These are phyloP conservation scores for Adansonia gregorii DNA, from an alignment of 441 rosid genomes.

Conservation along the genomic window DNA sequence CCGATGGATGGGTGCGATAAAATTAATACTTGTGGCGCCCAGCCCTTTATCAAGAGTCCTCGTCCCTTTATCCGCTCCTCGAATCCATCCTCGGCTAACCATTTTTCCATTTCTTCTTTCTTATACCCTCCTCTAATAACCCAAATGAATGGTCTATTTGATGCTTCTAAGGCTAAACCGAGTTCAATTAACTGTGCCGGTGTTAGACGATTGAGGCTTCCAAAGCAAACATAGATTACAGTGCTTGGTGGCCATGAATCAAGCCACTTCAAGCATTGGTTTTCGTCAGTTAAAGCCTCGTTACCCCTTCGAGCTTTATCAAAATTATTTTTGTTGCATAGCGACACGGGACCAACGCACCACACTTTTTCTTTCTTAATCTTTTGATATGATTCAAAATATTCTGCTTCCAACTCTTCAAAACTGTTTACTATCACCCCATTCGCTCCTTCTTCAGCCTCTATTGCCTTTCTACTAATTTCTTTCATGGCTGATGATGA, in stretches of 20 bases:
- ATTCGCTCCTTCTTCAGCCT: constrained; percentile 7
- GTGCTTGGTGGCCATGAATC: not conserved
- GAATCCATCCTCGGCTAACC: constrained; percentile 22
- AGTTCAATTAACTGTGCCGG: constrained; percentile 7
- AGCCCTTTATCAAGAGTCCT: constrained; percentile 19
- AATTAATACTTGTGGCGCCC: constrained; percentile 20
- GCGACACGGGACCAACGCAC: constrained; percentile 23
- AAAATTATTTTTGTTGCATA: constrained; percentile 15
- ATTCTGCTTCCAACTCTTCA: not conserved
- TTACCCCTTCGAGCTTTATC: constrained; percentile 27
- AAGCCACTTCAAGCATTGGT: constrained; percentile 26
- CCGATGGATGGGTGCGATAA: constrained; percentile 18
- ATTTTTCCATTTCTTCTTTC: constrained; percentile 23
- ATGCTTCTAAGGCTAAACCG: constrained; percentile 24
- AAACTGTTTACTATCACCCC: constrained; percentile 25
- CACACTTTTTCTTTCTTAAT: not conserved
- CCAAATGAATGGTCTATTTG: constrained; percentile 23
- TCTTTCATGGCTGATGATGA: not conserved
- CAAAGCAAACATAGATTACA: constrained; percentile 17
- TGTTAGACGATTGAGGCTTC: constrained; percentile 17
- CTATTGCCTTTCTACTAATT: not conserved
- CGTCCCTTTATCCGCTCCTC: constrained; percentile 7
- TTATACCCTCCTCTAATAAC: constrained; percentile 15
- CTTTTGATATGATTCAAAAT: not conserved
- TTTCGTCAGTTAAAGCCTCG: not conserved